phyloP scores from a whole-genome alignment of 2,329 filamentous ascomycete species.

The Trichophyton equinum region DNA sequence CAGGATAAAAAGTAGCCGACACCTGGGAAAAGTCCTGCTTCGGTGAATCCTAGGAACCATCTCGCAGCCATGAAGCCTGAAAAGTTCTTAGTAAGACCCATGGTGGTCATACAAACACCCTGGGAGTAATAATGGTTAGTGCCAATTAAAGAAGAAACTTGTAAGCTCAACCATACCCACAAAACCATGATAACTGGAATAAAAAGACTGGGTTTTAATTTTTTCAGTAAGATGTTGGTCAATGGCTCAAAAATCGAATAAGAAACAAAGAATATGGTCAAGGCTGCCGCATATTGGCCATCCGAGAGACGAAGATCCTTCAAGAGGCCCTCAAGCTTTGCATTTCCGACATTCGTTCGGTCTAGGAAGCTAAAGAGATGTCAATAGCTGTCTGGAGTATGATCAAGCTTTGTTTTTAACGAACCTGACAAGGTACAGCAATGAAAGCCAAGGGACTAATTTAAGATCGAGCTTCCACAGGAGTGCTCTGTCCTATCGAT shows the following conservation, averaged over 20 bases:
- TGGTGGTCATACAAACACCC: conserved; percentile 35
- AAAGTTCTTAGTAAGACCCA: conserved; percentile 37
- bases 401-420: not conserved
- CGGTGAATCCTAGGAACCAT: conserved; percentile 31
- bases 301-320: conserved; percentile 19
- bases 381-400: not conserved
- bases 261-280: conserved; percentile 32
- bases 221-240: conserved; percentile 35
- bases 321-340: conserved; percentile 21
- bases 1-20: conserved; percentile 18
- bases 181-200: conserved; percentile 39
- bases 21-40: conserved; percentile 20
- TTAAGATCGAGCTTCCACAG: conserved; percentile 34
- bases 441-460: conserved; percentile 36
- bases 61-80: conserved; percentile 37
- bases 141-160: not conserved
- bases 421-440: conserved; percentile 31
- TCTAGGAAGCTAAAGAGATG: conserved; percentile 10
- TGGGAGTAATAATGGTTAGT: conserved; percentile 10
- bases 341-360: conserved; percentile 29
- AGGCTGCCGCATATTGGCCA: conserved; percentile 25
- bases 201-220: conserved; percentile 40
- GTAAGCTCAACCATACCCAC: conserved; percentile 15
- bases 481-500: conserved; percentile 30
- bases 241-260: conserved; percentile 31